Base-by-base conservation (phyloP, 176 grass and related monocot genomes). In the Hyparrhenia diplandra region DNA sequence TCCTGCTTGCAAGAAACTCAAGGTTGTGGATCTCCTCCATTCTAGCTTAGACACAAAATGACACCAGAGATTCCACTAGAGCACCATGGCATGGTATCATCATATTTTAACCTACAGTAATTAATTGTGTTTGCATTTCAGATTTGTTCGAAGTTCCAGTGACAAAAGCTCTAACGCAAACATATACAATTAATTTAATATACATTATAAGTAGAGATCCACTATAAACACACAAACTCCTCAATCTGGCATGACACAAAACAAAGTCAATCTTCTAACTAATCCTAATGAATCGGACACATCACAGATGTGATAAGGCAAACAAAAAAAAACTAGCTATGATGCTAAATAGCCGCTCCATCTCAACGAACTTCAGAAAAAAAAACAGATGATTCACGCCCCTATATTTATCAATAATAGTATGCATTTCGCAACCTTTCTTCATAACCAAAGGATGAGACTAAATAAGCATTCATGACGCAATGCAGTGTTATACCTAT, bases 211-310 rank as follows among this genome's bases (percentile, higher is more conserved):
- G 37, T 14, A 13, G 27, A 66, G 10, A 36, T 62, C 62, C 27
- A 52, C 17, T 34, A 24, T 6, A 55, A 24, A 58, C 40, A 62
- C 34, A 13, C 24, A 39, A 66, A 40, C 46, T 59, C 74, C 23
- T 62, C 17, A 20, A 78, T 77, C 55, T 8, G 6, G 18, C 61
- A 59, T 67, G 20, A 55, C 45, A 5, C 21, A 55, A 71, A 67
- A 73, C 20, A 54, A 39, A 10, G 4, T 10, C n/a, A 73, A 28
- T 72, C 21, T 73, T 78, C 35, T 78, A 67, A 83, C 3, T 20
- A 83, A 83, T 66, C 11, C 59, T n/a, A 55, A 81, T 24, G 36
- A 47, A 27, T 18, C 32, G 28, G n/a, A 82, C 24, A 62, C 39
- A 24, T 36, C 36, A 61, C 37, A 37, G 46, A 71, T 31, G 40